phyloP scores from a whole-genome alignment of 1,284 basidiomycete species.

The Cryptococcus hybrid region DNA sequence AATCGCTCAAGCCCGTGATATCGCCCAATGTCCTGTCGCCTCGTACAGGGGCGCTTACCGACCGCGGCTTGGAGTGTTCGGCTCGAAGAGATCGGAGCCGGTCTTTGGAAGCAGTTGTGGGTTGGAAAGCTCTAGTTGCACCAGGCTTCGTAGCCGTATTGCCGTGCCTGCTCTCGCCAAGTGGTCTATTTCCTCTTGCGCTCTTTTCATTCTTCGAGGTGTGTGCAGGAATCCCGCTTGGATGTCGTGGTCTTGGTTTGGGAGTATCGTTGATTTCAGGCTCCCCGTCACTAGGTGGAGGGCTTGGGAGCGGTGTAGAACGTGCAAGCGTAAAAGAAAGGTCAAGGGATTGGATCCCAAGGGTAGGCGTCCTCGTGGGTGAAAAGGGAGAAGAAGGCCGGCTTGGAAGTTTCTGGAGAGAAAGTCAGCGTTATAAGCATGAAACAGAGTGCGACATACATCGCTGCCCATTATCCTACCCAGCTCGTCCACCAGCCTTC shows the following conservation, averaged over 20 bases:
- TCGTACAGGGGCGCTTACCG: conserved; percentile 14
- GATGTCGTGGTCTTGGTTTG: conserved; percentile 18
- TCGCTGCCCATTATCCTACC: conserved; percentile 31
- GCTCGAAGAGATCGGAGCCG: background rate
- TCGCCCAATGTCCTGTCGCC: conserved; percentile 23
- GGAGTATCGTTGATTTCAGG: conserved; percentile 19
- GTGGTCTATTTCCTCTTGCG: no score
- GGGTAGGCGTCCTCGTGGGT: conserved; percentile 2
- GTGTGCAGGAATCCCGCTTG: background rate
- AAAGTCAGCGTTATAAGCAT: no score
- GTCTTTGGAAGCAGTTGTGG: background rate
- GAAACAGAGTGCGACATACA: no score
- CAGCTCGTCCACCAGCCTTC: conserved; percentile 54
- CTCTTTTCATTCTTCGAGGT: no score
- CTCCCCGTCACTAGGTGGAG: conserved; percentile 18
- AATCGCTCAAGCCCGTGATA: conserved; percentile 43
- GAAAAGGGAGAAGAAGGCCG: conserved; percentile 16
- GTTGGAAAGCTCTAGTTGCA: background rate
- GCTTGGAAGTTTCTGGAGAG: conserved; percentile 15
- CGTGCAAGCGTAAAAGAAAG: conserved; percentile 42
- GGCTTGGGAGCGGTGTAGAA: conserved; percentile 32
- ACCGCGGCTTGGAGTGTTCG: conserved; percentile 1
- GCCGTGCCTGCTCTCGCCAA: background rate
- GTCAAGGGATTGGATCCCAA: conserved; percentile 45
- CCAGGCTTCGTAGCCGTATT: background rate